Percentiles rank a stretch among this genome's conserved stretches.
Conservation (phyloP, 1,139 yeast species). For the Barnettozyma hawaiiensis region DNA sequence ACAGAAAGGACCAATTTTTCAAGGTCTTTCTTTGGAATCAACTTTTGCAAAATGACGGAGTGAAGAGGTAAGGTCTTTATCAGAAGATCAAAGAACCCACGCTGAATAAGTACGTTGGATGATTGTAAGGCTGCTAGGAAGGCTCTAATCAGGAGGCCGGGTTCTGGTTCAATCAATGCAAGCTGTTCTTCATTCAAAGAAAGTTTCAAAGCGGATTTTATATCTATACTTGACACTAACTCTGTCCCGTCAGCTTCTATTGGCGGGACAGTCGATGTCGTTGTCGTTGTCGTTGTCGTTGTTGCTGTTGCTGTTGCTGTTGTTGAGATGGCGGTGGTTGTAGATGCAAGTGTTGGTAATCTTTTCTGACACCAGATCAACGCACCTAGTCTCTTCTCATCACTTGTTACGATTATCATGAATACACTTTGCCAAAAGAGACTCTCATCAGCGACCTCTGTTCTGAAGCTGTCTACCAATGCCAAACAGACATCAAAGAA, state of each 20-base stretch:
- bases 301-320: constrained; percentile 15
- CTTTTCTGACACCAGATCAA: constrained; percentile 66
- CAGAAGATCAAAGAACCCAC: constrained; percentile 85
- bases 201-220: constrained; percentile 10
- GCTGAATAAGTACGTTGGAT: constrained; percentile 64
- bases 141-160: constrained; percentile 73
- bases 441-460: constrained; percentile 56
- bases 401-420: constrained; percentile 66
- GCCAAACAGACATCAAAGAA: constrained; percentile 56
- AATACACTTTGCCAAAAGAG: constrained; percentile 86
- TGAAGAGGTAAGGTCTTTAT: constrained; percentile 61
- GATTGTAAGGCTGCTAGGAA: constrained; percentile 61
- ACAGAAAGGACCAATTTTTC: constrained; percentile 57
- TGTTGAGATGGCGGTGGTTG: not conserved
- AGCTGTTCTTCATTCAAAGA: constrained; percentile 14
- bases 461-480: constrained; percentile 55
- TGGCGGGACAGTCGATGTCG: too few species aligned
- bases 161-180: constrained; percentile 60
- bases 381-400: constrained; percentile 80
- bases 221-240: constrained; percentile 2
- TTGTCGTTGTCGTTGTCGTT: too few species aligned
- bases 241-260: constrained; percentile 4
- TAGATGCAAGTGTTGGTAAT: constrained; percentile 40
- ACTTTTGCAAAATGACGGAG: constrained; percentile 47
- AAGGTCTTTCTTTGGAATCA: constrained; percentile 48